Base-by-base conservation (phyloP, 495 filamentous ascomycete genomes). In the Pseudoneurospora amorphoporcata region DNA sequence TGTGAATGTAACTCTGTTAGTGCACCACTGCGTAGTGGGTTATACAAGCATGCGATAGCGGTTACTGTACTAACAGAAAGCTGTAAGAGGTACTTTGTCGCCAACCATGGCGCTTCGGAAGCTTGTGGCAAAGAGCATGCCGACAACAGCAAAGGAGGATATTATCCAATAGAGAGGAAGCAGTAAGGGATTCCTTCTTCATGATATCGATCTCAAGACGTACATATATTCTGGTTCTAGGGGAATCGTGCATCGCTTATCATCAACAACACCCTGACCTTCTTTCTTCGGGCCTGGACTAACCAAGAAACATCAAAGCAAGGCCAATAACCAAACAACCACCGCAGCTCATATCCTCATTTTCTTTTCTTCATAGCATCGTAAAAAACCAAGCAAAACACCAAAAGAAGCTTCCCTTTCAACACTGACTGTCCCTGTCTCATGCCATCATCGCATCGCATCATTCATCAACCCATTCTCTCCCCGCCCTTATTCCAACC, bases 401-500 rank as follows among this genome's bases (percentile, higher is more conserved):
- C 29, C 6, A 35, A 4, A 35, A 65, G 6, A 7, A 35, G 12
- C 6, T 4, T 2, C 23, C 3, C 23, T 16, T 61, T 16, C 23
- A 32, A 1, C 23, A 58, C 4, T 6, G 12, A 58, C 19, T 32
- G 9, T 32, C 2, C 10, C 23, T 2, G 7, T 16, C 53, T 61
- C 53, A 65, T 65, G 17, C 53, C 53, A 6, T 65, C 29, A 35
- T 35, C 42, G 42, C 42, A 43, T 43, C 16, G 16, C 53, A 65
- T 65, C 53, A 65, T 0, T 35, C 53, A 17, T 65, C 53, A 32
- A 17, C 0, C 16, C 53, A 17, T 35, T 65, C 1, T 9, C 1
- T 2, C 29, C 29, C 14, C 35, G 68, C 43, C 41, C 71, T 70
- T 73, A 84, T 72, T 84, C 83, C 68, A 82, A 75, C 3, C 84